These are phyloP conservation scores for Colletotrichum sp. DNA, from an alignment of 2,329 filamentous ascomycete genomes.

Conservation along the genomic window DNA sequence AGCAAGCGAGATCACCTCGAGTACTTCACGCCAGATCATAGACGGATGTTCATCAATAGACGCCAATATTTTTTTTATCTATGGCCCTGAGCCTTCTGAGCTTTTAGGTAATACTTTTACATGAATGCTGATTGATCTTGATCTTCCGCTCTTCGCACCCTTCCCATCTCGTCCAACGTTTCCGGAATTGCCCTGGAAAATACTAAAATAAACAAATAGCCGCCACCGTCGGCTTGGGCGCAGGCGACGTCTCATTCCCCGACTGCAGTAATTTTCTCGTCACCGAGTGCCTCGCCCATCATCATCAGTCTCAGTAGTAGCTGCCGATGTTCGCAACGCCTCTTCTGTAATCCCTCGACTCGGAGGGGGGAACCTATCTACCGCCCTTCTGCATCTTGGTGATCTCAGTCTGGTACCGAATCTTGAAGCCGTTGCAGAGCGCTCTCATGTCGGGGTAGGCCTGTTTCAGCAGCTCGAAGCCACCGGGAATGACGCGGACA, in stretches of 20 bases:
- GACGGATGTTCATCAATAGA: neutral
- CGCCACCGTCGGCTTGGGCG: neutral
- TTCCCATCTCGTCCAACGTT: neutral
- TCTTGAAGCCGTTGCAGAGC: conserved; percentile 96
- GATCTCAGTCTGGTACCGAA: conserved; percentile 72
- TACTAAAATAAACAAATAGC: neutral
- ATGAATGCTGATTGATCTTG: neutral
- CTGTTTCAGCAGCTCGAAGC: conserved; percentile 87
- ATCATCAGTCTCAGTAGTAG: neutral
- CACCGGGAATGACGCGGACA: conserved; percentile 90
- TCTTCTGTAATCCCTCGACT: neutral
- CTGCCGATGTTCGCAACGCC: neutral
- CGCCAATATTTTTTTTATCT: neutral
- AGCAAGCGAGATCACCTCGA: neutral
- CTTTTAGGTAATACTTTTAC: neutral
- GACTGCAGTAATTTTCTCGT: neutral
- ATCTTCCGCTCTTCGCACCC: neutral
- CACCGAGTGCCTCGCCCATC: neutral
- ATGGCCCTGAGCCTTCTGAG: neutral
- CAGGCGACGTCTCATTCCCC: neutral
- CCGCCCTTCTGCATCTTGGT: conserved; percentile 57
- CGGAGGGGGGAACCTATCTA: conserved; percentile 7
- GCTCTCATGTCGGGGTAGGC: conserved; percentile 94
- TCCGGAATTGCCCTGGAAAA: neutral
- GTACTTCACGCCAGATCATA: neutral